Base-by-base conservation (phyloP, 2,329 filamentous ascomycete species). In the Trichophaea hybrida region DNA sequence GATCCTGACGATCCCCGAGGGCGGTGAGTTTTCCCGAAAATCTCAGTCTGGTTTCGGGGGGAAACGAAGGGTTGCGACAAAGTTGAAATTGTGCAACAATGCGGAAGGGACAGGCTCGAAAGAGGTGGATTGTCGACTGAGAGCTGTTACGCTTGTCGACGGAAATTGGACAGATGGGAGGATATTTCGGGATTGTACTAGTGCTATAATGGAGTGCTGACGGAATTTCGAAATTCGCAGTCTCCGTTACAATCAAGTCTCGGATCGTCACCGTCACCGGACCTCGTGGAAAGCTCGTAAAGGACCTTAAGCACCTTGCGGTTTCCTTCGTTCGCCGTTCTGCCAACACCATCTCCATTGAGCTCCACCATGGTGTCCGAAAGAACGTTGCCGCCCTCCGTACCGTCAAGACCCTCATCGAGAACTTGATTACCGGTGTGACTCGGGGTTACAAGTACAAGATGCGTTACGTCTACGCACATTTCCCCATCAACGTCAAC, bases 401-500 rank as follows among this genome's bases (percentile, higher is more conserved):
- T 73, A 98, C 93, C 73, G 93, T 98, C 79, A 88, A 89, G 74
- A 91, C 91, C 69, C 77, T 97, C 78, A 94, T 98, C 82, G 88
- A 94, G 83, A 98, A 98, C 86, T 76, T 98, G 79, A 87, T 98
- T 77, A 84, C 90, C 72, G 93, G 93, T 77, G 93, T 98, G 70
- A 98, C 93, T 76, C 94, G 91, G 82, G 93, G 93, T 71, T 98
- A 86, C 88, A 94, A 94, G 81, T 98, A 98, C 86, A 98, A 98
- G 88, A 97, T 98, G 91, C 88, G 94, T 74, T 98, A 98, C 81
- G 93, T 98, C 78, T 98, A 98, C 77, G 93, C 93, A 75, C 93
- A 98, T 85, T 98, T 98, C 75, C 93, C 93, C 78, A 98, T 98
- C 88, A 98, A 98, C 83, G 91, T 98, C 80, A 97, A 96, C 82